Evolutionary conservation across 2,329 filamentous ascomycete genomes (phyloP).

Genomic region (Aspergillus fumigatiaffinis): DNA sequence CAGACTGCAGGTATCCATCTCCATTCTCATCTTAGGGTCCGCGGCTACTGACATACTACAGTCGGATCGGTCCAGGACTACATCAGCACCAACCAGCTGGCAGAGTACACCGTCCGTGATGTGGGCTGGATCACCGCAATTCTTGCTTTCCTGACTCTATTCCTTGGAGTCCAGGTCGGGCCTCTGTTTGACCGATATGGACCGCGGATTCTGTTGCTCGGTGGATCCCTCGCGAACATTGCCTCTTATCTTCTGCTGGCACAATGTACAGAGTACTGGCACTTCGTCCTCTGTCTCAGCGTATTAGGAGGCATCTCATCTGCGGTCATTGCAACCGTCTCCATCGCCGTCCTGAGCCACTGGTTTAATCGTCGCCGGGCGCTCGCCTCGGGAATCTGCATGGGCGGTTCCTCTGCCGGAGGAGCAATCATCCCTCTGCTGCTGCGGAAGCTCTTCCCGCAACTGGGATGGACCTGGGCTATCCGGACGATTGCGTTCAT

Average conservation of each 20-base stretch:
- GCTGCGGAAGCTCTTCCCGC: conserved; percentile 25
- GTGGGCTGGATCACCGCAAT: conserved; percentile 50
- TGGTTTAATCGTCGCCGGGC: conserved; percentile 39
- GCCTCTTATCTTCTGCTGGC: conserved; percentile 45
- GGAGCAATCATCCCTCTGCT: conserved; percentile 37
- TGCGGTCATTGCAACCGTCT: conserved; percentile 35
- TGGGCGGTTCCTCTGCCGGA: conserved; percentile 37
- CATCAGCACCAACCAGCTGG: conserved; percentile 44
- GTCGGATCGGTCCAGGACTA: conserved; percentile 50
- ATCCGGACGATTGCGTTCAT: conserved; percentile 37
- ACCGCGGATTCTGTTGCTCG: conserved; percentile 37
- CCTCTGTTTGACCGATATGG: conserved; percentile 49
- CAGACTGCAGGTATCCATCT: conserved; percentile 34
- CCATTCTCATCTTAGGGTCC: background rate
- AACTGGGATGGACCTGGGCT: conserved; percentile 34
- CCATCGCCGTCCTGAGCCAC: conserved; percentile 37
- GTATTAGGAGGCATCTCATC: conserved; percentile 34
- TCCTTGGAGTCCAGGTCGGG: conserved; percentile 47
- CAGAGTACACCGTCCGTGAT: conserved; percentile 39
- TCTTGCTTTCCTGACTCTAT: conserved; percentile 44
- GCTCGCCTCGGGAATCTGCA: conserved; percentile 38
- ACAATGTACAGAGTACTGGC: conserved; percentile 47
- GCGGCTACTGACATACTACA: conserved; percentile 6
- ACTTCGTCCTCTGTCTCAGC: conserved; percentile 43
- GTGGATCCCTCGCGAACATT: conserved; percentile 37